These are phyloP conservation scores for Anthostomella pinea DNA, from an alignment of 2,329 filamentous ascomycete species.

Conservation along the genomic window DNA sequence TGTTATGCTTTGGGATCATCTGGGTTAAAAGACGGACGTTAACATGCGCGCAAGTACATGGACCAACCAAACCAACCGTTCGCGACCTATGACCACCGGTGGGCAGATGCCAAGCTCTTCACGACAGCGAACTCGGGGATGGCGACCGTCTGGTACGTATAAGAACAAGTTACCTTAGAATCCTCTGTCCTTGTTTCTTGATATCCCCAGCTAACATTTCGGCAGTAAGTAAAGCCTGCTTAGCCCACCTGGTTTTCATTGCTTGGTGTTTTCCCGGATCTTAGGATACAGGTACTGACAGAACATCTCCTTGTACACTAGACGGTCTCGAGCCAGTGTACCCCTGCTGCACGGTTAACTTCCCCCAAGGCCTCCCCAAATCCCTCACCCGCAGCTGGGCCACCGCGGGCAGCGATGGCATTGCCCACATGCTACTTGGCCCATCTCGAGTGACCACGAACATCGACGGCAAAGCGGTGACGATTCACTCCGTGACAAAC, in stretches of 20 bases:
- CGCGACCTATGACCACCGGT: slow-evolving; percentile 34
- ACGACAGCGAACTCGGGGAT: slow-evolving; percentile 43
- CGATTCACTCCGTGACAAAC: slow-evolving; percentile 25
- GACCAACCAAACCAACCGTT: slow-evolving; percentile 48
- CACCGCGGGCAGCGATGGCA: slow-evolving; percentile 37
- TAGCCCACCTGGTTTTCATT: too few relatives aligned
- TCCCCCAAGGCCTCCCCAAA: slow-evolving; percentile 52
- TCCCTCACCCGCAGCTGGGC: slow-evolving; percentile 48
- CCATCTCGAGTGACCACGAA: slow-evolving; percentile 41
- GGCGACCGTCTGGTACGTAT: slow-evolving; percentile 44
- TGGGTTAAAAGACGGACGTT: too few relatives aligned
- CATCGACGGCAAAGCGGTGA: slow-evolving; percentile 35
- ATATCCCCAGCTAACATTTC: too few relatives aligned
- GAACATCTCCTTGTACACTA: too few relatives aligned
- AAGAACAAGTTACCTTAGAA: too few relatives aligned
- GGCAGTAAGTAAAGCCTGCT: too few relatives aligned
- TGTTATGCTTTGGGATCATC: too few relatives aligned
- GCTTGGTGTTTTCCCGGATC: too few relatives aligned
- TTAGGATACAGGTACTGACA: too few relatives aligned
- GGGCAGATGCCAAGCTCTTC: slow-evolving; percentile 34
- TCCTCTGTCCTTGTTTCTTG: too few relatives aligned
- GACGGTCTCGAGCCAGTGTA: slow-evolving; percentile 48
- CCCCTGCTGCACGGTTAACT: slow-evolving; percentile 54
- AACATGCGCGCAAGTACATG: too few relatives aligned
- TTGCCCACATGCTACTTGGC: slow-evolving; percentile 49